Base-by-base conservation (phyloP, 768 basidiomycete species). In the Cystofilobasidium macerans region DNA sequence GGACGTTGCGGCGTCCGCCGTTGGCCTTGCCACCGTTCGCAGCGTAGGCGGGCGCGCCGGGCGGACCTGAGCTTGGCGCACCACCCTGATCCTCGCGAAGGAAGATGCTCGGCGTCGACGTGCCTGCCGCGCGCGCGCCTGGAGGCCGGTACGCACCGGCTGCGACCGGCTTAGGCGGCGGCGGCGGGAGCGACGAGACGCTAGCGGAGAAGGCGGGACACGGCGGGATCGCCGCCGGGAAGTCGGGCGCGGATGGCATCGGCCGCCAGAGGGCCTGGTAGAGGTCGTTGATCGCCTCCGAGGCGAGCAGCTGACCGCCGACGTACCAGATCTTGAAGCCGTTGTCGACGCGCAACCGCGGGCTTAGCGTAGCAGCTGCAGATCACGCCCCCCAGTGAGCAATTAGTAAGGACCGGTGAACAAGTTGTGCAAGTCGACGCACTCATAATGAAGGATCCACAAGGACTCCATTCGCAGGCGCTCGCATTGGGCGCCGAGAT, bases 311-410 rank as follows among this genome's bases (percentile, higher is more conserved):
- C 1, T 84, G 81, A 12, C 95, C 93, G 0, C 85, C 81, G 75
- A 89, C 92, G 75, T 94, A 92, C 88, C 87, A 97, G 68, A 99
- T 81, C 78, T 93, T 95, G 76, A 98, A 84, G 1, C 93, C 92
- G 71, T 98, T 98, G 78, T 99, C 95, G 67, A 99, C 95, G 43
- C 95, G 85, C 57, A 98, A 78, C 28, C 95, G 84, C 0, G 95
- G 95, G 22, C 88, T 92, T n/a, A 98, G 82, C 0, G 91, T 97
- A 2, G 93, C 91, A 11, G 94, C 64, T 65, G 64, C n/a, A n/a
- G n/a, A n/a, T n/a, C n/a, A n/a, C n/a, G n/a, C n/a, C n/a, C n/a
- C n/a, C n/a, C n/a, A n/a, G n/a, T n/a, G n/a, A n/a, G n/a, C n/a
- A n/a, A n/a, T n/a, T n/a, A n/a, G n/a, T n/a, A n/a, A n/a, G n/a